These are phyloP conservation scores for Epichloe coenophiala DNA, from an alignment of 2,329 filamentous ascomycete species.

Conservation along the genomic window DNA sequence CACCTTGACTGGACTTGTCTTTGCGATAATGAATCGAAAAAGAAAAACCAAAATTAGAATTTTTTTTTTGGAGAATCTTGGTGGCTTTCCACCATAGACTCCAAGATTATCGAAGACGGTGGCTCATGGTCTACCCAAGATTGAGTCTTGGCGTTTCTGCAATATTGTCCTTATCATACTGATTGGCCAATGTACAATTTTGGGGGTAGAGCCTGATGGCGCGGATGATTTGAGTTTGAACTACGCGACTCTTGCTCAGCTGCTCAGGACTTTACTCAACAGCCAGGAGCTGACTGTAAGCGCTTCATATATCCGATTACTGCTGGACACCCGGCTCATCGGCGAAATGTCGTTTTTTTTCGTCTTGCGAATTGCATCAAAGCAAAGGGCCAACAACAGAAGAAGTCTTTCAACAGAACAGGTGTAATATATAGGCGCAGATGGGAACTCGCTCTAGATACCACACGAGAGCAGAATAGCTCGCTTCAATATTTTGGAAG, in stretches of 20 bases:
- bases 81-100: background rate
- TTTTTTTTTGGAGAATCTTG: no score
- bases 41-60: background rate
- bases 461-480: background rate
- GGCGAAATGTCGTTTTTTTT: constrained; percentile 77
- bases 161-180: background rate
- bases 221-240: background rate
- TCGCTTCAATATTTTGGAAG: background rate
- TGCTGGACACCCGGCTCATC: constrained; percentile 10
- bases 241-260: background rate
- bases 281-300: background rate
- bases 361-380: background rate
- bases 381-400: background rate
- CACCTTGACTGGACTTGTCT: background rate
- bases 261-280: background rate
- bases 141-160: background rate
- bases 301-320: background rate
- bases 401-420: background rate
- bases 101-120: background rate
- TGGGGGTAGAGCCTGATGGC: constrained; percentile 2
- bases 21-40: constrained; percentile 1
- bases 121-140: background rate
- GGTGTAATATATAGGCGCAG: background rate
- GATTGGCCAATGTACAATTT: constrained; percentile 4
- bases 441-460: background rate